Evolutionary conservation across 2,329 filamentous ascomycete species (phyloP).

Genomic region (Cytospora piceae): DNA sequence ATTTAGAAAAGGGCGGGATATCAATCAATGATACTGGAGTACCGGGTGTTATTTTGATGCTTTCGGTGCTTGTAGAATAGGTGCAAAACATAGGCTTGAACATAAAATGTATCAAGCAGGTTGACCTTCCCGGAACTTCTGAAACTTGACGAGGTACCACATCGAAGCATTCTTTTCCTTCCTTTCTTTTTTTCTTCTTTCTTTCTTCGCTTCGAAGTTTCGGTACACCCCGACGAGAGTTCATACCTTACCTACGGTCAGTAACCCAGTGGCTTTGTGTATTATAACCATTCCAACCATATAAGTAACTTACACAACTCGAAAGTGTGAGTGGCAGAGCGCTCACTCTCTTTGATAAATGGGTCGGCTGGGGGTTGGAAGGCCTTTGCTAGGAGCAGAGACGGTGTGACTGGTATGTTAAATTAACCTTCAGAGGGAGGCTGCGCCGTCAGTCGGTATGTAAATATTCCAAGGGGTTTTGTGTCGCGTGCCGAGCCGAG

Average conservation of each 20-base stretch:
- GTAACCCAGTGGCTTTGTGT: background rate
- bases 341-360: too few relatives aligned
- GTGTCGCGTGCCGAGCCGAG: slow-evolving; percentile 5
- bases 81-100: background rate
- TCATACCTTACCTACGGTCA: background rate
- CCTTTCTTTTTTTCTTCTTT: background rate
- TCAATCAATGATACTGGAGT: slow-evolving; percentile 8
- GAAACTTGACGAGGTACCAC: background rate
- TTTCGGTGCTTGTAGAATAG: background rate
- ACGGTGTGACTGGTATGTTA: background rate
- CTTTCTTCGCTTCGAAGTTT: background rate
- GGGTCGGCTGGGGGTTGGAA: background rate
- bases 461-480: background rate
- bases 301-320: background rate
- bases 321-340: background rate
- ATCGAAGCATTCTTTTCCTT: background rate
- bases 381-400: background rate
- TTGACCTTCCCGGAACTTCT: too few relatives aligned
- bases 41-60: slow-evolving; percentile 1
- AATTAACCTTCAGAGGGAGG: background rate
- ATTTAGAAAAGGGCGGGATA: slow-evolving; percentile 21
- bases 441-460: background rate
- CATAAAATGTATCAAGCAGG: background rate
- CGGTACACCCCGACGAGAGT: background rate
- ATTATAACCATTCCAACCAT: background rate